These are phyloP conservation scores for Nothophaeocryptopus gaeumannii DNA, from an alignment of 2,329 filamentous ascomycete species.

Conservation along the genomic window DNA sequence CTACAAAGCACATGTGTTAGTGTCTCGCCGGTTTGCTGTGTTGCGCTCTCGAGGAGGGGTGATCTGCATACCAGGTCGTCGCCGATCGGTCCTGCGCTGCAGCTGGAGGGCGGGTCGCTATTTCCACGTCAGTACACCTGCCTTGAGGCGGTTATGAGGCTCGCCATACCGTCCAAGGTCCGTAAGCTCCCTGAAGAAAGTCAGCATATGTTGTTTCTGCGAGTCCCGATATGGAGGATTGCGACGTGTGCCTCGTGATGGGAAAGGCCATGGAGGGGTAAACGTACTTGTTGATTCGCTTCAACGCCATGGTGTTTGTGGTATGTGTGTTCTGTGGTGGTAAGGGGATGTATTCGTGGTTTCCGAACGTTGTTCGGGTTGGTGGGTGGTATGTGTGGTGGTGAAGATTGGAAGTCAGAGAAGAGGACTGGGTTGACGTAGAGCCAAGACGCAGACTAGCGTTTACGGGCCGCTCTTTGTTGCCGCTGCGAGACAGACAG, in stretches of 20 bases:
- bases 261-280: not conserved
- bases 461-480: no score
- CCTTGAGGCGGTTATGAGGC: not conserved
- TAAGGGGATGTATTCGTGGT: slow-evolving; percentile 24
- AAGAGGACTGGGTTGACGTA: not conserved
- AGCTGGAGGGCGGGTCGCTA: slow-evolving; percentile 97
- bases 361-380: not conserved
- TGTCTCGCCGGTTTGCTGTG: slow-evolving; percentile 8
- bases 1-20: slow-evolving; percentile 48
- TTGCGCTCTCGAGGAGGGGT: slow-evolving; percentile 11
- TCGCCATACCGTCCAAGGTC: slow-evolving; percentile 74
- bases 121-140: slow-evolving; percentile 34
- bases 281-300: slow-evolving; percentile 73
- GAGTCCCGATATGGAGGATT: not conserved
- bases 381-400: slow-evolving; percentile 9
- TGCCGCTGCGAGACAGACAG: no score
- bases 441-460: not conserved
- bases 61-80: slow-evolving; percentile 84
- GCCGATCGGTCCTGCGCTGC: slow-evolving; percentile 93
- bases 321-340: slow-evolving; percentile 18
- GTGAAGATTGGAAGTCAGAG: slow-evolving; percentile 4
- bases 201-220: slow-evolving; percentile 6
- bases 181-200: slow-evolving; percentile 62
- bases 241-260: no score
- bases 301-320: slow-evolving; percentile 67